Base-by-base conservation (phyloP, 805 yeast species). In the Scheffersomyces coipomensis region DNA sequence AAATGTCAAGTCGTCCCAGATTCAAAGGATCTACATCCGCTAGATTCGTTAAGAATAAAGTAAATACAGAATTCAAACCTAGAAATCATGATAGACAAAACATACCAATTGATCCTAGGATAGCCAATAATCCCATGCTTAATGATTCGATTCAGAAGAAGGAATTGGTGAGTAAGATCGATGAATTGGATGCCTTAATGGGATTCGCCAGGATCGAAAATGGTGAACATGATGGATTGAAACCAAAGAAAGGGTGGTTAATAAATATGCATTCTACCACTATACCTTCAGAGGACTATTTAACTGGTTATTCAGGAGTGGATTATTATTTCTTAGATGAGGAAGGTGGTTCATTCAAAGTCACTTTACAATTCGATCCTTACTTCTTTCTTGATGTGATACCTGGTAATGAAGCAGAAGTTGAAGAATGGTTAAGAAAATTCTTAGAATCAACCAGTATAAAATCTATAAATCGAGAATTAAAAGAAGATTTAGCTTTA, bases 311-410 rank as follows among this genome's bases (percentile, higher is more conserved):
- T 25, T 78, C 97, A 0, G 99, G 91, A 3, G 97, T 91, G 2
- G 97, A 93, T 52, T 89, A 85, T 60, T 95, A 95, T 57, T 93
- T 95, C 51, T 64, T 93, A 6, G 98, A 90, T 58, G 96, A 88
- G 53, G 97, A 90, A 58, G 99, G 99, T 34, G 99, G 97, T 5
- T 80, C 86, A 32, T 93, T 95, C 69, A 93, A 91, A 57, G 83
- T 89, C 3, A 84, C 96, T 1, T 62, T 87, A 11, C 84, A 76
- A 42, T 87, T 78, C 56, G 89, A 88, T 50, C 99, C 99, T 0
- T 93, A 93, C 59, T 86, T 93, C 54, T 77, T 84, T 37, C 64
- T 93, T 9, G 72, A 79, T 2, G 79, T 88, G 46, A 68, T 76
- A n/a, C 76, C 76, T 1, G 79, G 80, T 1, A 25, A 38, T 4